These are phyloP conservation scores for Dendrobium chrysotoxum DNA, from an alignment of 106 monocot species.

Conservation along the genomic window DNA sequence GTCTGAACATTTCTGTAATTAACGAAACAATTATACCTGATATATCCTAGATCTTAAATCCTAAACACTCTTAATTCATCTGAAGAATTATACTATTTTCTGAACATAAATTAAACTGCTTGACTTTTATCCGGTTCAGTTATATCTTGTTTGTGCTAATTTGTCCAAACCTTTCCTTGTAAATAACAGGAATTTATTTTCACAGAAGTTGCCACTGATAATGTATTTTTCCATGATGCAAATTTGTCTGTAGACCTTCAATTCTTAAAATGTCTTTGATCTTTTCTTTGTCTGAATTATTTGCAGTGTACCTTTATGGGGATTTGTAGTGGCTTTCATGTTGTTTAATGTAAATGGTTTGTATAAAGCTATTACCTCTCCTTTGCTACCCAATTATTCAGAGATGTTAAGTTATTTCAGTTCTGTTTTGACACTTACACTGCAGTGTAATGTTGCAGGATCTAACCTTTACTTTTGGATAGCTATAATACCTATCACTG, in stretches of 20 bases:
- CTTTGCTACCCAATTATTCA: neutral
- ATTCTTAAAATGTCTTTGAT: neutral
- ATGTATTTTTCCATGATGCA: too few relatives aligned
- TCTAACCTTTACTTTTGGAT: constrained; percentile 98
- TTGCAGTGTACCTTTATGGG: constrained; percentile 77
- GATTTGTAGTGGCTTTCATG: constrained; percentile 93
- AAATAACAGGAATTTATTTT: too few relatives aligned
- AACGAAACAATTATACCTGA: too few relatives aligned
- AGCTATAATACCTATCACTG: constrained; percentile 84
- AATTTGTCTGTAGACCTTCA: neutral
- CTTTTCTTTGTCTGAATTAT: neutral
- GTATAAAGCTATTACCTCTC: neutral
- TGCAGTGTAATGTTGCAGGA: constrained; percentile 40
- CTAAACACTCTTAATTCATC: too few relatives aligned
- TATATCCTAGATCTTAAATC: too few relatives aligned
- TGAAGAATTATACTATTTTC: too few relatives aligned
- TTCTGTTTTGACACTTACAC: neutral
- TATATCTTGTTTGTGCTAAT: too few relatives aligned
- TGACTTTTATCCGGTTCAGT: too few relatives aligned
- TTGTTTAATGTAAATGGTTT: constrained; percentile 88
- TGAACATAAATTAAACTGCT: too few relatives aligned
- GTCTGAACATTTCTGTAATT: too few relatives aligned
- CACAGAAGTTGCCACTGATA: too few relatives aligned
- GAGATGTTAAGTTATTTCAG: neutral
- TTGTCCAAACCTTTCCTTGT: too few relatives aligned